Conservation (phyloP, 2,329 filamentous ascomycete genomes). For the Ceratocystis cacaofunesta region DNA sequence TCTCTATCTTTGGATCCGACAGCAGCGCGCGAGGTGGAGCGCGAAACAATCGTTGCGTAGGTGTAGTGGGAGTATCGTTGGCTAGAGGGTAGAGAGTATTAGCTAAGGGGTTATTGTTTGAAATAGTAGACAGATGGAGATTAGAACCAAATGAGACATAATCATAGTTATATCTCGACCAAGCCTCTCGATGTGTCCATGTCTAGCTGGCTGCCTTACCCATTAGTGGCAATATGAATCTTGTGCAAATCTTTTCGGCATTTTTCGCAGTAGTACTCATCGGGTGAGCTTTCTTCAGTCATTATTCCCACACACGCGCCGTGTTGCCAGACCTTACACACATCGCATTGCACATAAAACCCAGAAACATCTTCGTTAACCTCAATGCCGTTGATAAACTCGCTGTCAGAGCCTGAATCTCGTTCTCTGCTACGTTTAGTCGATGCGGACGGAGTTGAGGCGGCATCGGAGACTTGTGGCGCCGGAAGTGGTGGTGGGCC, state of each 20-base stretch:
- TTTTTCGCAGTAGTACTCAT: conserved; percentile 95
- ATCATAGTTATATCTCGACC: conserved; percentile 16
- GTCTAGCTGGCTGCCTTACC: conserved; percentile 43
- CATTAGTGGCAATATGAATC: conserved; percentile 64
- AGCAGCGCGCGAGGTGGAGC: conserved; percentile 43
- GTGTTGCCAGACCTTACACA: conserved; percentile 98
- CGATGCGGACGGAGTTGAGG: conserved; percentile 26
- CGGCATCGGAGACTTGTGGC: conserved; percentile 28
- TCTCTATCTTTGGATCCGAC: conserved; percentile 33
- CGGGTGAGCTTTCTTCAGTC: conserved; percentile 80
- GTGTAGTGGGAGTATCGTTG: conserved; percentile 54
- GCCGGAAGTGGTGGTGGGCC: conserved; percentile 47
- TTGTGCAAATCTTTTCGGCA: conserved; percentile 86
- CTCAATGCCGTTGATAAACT: conserved; percentile 44
- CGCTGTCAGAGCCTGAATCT: conserved; percentile 27
- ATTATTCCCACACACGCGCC: conserved; percentile 95
- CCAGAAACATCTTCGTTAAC: conserved; percentile 77
- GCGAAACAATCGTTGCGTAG: conserved; percentile 42
- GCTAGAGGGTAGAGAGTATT: conserved; percentile 25
- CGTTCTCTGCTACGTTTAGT: conserved; percentile 39
- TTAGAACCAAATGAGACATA: not conserved
- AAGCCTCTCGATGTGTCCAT: conserved; percentile 5
- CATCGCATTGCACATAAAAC: conserved; percentile 94
- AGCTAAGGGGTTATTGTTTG: not conserved
- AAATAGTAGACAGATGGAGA: not conserved